Percentiles rank a stretch among this genome's conserved stretches.
phyloP scores from a whole-genome alignment of 306 rosid species.

The cucumber (Cucumis sativus) region DNA sequence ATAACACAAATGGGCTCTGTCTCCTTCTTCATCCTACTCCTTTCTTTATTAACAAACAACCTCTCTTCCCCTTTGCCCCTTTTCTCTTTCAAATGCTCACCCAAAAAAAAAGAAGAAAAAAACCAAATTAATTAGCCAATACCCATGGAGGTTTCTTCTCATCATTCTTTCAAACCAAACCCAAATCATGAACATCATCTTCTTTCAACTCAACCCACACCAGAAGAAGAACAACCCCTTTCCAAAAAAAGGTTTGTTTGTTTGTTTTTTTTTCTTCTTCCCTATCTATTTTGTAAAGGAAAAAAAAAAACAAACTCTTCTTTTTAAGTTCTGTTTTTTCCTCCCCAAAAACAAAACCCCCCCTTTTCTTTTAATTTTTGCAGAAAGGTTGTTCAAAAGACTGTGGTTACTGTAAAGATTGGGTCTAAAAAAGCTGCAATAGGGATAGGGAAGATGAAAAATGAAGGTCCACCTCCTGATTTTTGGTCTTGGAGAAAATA shows the following conservation, averaged over 20 bases:
- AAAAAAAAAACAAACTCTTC: neutral
- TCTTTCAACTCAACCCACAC: neutral
- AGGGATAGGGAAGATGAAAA: conserved; percentile 62
- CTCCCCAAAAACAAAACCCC: neutral
- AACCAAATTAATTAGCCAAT: neutral
- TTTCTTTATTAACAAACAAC: neutral
- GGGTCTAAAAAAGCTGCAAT: conserved; percentile 39
- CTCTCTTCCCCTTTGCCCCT: neutral
- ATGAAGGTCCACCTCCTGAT: conserved; percentile 85
- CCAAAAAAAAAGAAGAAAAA: too few species aligned
- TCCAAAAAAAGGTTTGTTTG: neutral
- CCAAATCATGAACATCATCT: neutral
- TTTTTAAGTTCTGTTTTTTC: neutral
- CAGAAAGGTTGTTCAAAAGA: conserved; percentile 63
- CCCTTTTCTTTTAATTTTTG: neutral
- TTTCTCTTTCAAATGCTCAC: neutral
- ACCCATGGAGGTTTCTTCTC: neutral
- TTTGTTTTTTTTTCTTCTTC: neutral
- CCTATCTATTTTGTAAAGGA: too few species aligned
- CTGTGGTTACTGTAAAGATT: conserved; percentile 53
- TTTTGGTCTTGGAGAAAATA: conserved; percentile 98
- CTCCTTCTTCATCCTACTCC: neutral
- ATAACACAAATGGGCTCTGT: neutral
- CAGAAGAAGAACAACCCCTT: neutral
- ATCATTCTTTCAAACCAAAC: neutral